Percentiles rank a stretch among this genome's conserved stretches.
phyloP scores from a whole-genome alignment of 495 filamentous ascomycete genomes.

The Wilcoxina mikolae region DNA sequence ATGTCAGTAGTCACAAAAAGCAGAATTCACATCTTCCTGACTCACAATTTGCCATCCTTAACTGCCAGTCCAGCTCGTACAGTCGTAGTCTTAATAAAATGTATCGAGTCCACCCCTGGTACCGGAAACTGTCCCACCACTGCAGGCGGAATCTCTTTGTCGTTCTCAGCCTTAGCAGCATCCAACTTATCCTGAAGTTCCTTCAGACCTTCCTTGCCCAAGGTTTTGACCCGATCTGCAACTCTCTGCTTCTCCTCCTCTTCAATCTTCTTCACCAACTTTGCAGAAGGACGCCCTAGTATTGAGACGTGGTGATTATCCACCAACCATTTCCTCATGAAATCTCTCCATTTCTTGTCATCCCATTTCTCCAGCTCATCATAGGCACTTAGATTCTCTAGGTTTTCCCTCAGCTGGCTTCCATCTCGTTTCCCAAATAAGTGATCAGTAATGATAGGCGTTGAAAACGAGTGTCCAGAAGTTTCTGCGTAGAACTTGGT shows the following conservation, averaged over 20 bases:
- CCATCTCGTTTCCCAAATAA: conserved; percentile 79
- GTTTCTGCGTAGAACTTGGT: conserved; percentile 66
- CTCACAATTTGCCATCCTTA: conserved; percentile 23
- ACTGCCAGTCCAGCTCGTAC: conserved; percentile 71
- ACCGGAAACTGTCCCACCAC: conserved; percentile 67
- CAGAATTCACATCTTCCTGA: neutral
- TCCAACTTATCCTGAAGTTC: conserved; percentile 61
- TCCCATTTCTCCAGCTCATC: conserved; percentile 64
- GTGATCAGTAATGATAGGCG: conserved; percentile 75
- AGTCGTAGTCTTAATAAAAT: conserved; percentile 80
- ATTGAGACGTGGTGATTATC: conserved; percentile 78
- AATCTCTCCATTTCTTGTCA: conserved; percentile 67
- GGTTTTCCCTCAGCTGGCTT: conserved; percentile 49
- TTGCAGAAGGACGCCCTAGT: conserved; percentile 63
- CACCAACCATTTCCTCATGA: conserved; percentile 67
- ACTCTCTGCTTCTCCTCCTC: conserved; percentile 46
- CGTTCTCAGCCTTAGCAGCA: conserved; percentile 63
- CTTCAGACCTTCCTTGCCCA: conserved; percentile 54
- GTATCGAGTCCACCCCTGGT: conserved; percentile 70
- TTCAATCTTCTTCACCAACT: conserved; percentile 26
- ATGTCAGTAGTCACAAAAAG: neutral
- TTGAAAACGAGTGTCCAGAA: conserved; percentile 58
- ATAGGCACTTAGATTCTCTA: conserved; percentile 56
- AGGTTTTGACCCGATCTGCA: conserved; percentile 41
- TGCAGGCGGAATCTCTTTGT: conserved; percentile 60